A percentile compares a stretch with the other conserved stretches of the same genome.
These are phyloP conservation scores for Olyra latifolia DNA, from an alignment of 176 grass and related monocot genomes.

Conservation along the genomic window DNA sequence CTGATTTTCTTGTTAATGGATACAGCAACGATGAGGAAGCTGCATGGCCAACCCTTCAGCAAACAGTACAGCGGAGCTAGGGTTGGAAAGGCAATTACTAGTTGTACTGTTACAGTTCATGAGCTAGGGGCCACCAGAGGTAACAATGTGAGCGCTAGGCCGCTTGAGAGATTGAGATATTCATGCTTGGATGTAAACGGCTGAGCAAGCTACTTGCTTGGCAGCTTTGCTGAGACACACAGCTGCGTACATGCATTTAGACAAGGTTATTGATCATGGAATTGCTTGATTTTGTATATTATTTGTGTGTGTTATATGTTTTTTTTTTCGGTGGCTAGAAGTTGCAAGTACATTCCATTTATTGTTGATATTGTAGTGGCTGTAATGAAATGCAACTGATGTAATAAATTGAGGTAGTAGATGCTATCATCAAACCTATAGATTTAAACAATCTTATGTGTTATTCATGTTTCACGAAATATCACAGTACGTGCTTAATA, in stretches of 20 bases:
- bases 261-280: background rate
- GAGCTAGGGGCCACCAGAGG: background rate
- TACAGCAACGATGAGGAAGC: slow-evolving; percentile 71
- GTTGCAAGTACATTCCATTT: background rate
- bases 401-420: background rate
- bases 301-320: background rate
- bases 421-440: background rate
- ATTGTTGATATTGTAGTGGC: background rate
- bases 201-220: background rate
- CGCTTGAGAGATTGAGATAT: background rate
- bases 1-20: slow-evolving; percentile 68
- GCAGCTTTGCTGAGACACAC: background rate
- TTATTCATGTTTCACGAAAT: background rate
- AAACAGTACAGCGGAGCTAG: slow-evolving; percentile 49
- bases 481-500: background rate
- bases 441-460: background rate
- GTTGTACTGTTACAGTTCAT: background rate
- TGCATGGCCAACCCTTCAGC: slow-evolving; percentile 86
- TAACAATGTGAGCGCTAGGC: background rate
- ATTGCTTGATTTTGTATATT: slow-evolving; percentile 7
- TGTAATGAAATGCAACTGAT: background rate
- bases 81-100: background rate
- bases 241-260: background rate
- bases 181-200: background rate
- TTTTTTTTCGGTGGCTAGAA: background rate